Conservation (phyloP, 331 rosid species). For the Malus hybrid region DNA sequence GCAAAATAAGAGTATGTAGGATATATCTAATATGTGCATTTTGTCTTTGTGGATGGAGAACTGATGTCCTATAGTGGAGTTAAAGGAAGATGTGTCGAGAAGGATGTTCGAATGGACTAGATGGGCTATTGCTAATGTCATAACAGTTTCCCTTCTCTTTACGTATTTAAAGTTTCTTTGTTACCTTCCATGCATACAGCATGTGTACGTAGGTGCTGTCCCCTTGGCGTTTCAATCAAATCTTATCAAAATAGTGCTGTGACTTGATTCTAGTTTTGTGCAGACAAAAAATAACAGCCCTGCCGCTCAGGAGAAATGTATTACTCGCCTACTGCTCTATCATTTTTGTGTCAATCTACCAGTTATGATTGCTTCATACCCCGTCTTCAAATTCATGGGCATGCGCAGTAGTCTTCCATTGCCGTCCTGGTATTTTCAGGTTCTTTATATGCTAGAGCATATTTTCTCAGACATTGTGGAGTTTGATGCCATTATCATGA, state of each 20-base stretch:
- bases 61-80: not conserved
- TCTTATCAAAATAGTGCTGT: not conserved
- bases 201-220: not conserved
- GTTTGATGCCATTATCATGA: constrained; percentile 3
- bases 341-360: constrained; percentile 95
- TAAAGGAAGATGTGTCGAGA: not conserved
- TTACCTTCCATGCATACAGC: not conserved
- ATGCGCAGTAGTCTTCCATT: constrained; percentile 84
- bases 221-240: not conserved
- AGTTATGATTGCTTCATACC: constrained; percentile 77
- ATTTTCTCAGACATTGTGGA: constrained; percentile 1
- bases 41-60: not conserved
- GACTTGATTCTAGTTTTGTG: constrained; percentile 21
- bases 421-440: constrained; percentile 98
- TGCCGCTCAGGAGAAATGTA: constrained; percentile 88
- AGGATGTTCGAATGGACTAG: not conserved
- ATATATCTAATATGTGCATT: not conserved
- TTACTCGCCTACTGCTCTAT: constrained; percentile 69
- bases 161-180: not conserved
- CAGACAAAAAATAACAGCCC: constrained; percentile 88
- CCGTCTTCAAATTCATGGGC: constrained; percentile 85
- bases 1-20: not conserved
- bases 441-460: constrained; percentile 52
- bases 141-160: not conserved
- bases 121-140: not conserved